Conservation (phyloP, 208 protist species). For the Crithidia expoeki region DNA sequence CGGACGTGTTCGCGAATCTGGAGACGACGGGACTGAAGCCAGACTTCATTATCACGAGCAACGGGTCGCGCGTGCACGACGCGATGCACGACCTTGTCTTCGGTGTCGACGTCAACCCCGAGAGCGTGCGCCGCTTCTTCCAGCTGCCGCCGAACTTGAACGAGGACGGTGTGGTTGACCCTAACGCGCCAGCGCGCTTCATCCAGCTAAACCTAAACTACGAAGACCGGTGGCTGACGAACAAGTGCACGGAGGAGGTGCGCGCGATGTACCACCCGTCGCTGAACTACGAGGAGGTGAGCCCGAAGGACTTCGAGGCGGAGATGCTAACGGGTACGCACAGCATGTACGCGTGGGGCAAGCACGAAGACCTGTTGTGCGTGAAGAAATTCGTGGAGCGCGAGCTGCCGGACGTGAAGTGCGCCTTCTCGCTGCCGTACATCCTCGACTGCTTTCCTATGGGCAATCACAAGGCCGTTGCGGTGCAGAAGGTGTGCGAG, state of each 20-base stretch:
- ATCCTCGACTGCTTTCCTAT: conserved; percentile 55
- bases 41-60: conserved; percentile 78
- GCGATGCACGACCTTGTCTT: conserved; percentile 39
- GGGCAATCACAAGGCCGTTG: conserved; percentile 57
- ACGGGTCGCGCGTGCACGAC: conserved; percentile 68
- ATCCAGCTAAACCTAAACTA: conserved; percentile 59
- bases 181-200: conserved; percentile 4
- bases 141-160: conserved; percentile 31
- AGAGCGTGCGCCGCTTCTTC: conserved; percentile 55
- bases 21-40: conserved; percentile 44
- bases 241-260: conserved; percentile 36
- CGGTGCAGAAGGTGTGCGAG: conserved; percentile 46
- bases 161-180: conserved; percentile 27
- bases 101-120: conserved; percentile 44
- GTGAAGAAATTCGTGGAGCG: conserved; percentile 42
- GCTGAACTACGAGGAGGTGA: conserved; percentile 47
- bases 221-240: conserved; percentile 56
- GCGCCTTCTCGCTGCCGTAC: conserved; percentile 36
- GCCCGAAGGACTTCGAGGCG: conserved; percentile 46
- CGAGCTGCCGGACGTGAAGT: conserved; percentile 23
- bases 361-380: conserved; percentile 30
- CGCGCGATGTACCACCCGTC: conserved; percentile 43
- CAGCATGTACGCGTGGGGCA: conserved; percentile 52
- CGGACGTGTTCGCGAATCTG: conserved; percentile 70
- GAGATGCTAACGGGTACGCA: conserved; percentile 40